Conservation (phyloP, 2,329 filamentous ascomycete genomes). For the Teratosphaeria zuluensis region DNA sequence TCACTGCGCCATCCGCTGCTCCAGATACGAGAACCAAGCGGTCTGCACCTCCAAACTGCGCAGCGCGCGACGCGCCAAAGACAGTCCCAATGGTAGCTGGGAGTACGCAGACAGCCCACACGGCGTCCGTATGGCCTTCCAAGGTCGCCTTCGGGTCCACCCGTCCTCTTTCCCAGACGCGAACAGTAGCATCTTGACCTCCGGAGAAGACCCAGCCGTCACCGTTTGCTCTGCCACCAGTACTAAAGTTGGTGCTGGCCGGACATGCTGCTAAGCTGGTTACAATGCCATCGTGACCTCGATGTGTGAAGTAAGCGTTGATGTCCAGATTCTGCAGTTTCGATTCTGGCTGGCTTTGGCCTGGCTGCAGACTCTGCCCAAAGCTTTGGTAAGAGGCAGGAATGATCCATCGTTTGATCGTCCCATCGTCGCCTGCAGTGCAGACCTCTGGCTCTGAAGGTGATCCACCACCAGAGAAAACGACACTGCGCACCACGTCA, state of each 20-base stretch:
- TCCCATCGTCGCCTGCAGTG: conserved; percentile 88
- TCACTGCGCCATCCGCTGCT: conserved; percentile 79
- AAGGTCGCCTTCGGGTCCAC: conserved; percentile 93
- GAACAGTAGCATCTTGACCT: conserved; percentile 83
- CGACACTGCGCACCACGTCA: conserved; percentile 85
- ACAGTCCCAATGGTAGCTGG: conserved; percentile 72
- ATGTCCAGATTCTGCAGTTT: conserved; percentile 64
- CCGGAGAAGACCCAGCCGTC: conserved; percentile 99
- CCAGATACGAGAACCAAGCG: conserved; percentile 85
- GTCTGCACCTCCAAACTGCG: conserved; percentile 63
- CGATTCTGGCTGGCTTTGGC: background rate
- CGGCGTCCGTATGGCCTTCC: conserved; percentile 87
- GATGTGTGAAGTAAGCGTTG: conserved; percentile 85
- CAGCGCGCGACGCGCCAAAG: conserved; percentile 55
- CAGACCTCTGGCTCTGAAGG: conserved; percentile 94
- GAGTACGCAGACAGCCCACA: conserved; percentile 90
- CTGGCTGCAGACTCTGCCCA: conserved; percentile 28
- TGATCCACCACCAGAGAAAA: conserved; percentile 93
- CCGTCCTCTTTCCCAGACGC: conserved; percentile 89
- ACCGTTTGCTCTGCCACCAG: conserved; percentile 74
- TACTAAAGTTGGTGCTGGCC: conserved; percentile 77
- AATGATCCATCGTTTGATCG: conserved; percentile 94
- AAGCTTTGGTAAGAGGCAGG: conserved; percentile 58
- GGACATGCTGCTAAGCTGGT: conserved; percentile 81
- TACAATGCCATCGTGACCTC: conserved; percentile 85